A percentile compares a stretch with the other conserved stretches of the same genome.
Conservation (phyloP, 1,284 basidiomycete species). For the Apiotrichum mycotoxinovorans region DNA sequence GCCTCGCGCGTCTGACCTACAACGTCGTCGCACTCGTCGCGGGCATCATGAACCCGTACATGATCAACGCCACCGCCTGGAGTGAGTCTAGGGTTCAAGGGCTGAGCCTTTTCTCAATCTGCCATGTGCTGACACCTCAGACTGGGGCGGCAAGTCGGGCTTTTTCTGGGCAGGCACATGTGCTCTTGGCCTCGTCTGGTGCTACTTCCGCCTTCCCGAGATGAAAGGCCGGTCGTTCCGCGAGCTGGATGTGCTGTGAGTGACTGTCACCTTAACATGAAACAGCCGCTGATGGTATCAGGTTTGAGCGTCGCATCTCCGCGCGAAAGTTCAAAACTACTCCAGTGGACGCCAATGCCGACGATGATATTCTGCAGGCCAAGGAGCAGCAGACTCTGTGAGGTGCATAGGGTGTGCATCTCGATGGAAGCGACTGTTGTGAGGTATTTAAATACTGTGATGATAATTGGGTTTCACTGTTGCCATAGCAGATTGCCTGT, state of each 20-base stretch:
- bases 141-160: slow-evolving; percentile 34
- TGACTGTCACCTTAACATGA: background rate
- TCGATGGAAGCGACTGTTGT: no score
- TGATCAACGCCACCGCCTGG: slow-evolving; percentile 40
- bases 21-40: slow-evolving; percentile 28
- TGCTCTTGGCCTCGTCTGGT: background rate
- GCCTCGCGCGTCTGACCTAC: slow-evolving; percentile 50
- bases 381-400: background rate
- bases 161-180: slow-evolving; percentile 43
- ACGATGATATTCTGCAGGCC: background rate
- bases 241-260: slow-evolving; percentile 44
- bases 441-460: no score
- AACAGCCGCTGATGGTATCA: background rate
- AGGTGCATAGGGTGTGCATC: no score
- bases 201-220: slow-evolving; percentile 46
- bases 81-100: background rate
- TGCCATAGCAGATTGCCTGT: no score
- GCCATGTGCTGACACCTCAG: slow-evolving; percentile 24
- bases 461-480: no score
- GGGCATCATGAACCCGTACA: slow-evolving; percentile 27
- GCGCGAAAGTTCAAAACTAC: slow-evolving; percentile 29
- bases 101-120: background rate
- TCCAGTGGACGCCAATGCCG: slow-evolving; percentile 14
- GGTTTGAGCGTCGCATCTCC: slow-evolving; percentile 37
- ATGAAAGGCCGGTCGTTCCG: slow-evolving; percentile 46